Evolutionary conservation across 1,284 basidiomycete species (phyloP).

Genomic region (Malassezia slooffiae): DNA sequence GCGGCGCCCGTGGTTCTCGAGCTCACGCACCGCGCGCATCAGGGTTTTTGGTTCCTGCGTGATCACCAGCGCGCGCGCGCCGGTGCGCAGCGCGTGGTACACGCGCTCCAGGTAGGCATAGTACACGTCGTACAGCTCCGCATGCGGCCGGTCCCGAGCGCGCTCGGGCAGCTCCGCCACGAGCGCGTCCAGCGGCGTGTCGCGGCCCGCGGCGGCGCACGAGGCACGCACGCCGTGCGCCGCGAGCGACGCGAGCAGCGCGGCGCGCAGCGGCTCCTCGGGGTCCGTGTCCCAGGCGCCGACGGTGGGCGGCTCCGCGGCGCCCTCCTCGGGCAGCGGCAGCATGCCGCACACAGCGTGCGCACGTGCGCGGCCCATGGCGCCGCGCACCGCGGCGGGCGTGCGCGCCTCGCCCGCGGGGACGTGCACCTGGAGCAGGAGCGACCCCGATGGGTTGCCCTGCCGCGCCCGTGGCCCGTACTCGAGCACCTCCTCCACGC

Average conservation of each 20-base stretch:
- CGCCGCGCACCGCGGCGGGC: constrained; percentile 1
- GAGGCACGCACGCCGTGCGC: no score
- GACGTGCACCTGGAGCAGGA: constrained; percentile 6
- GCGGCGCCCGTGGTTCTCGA: constrained; percentile 9
- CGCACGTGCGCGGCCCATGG: constrained; percentile 7
- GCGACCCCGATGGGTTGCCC: constrained; percentile 10
- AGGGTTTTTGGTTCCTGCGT: constrained; percentile 7
- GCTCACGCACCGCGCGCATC: constrained; percentile 9
- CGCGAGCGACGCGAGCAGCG: no score
- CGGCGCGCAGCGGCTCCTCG: no score
- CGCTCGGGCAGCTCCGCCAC: constrained; percentile 9
- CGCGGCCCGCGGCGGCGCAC: no score
- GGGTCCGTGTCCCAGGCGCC: no score
- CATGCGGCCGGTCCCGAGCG: constrained; percentile 4
- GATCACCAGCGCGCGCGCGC: constrained; percentile 7
- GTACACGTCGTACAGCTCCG: constrained; percentile 8
- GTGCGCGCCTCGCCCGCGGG: neutral
- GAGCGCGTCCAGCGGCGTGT: neutral
- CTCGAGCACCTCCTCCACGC: constrained; percentile 6
- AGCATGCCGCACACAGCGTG: constrained; percentile 3
- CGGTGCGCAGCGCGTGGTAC: neutral
- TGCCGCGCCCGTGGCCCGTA: constrained; percentile 11
- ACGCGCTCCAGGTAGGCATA: neutral
- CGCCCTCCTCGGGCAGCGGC: constrained; percentile 1
- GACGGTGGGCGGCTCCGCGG: no score